A percentile compares a stretch with the other conserved stretches of the same genome.
phyloP scores from a whole-genome alignment of 352 stramenopile species.

The Pythium volutum region DNA sequence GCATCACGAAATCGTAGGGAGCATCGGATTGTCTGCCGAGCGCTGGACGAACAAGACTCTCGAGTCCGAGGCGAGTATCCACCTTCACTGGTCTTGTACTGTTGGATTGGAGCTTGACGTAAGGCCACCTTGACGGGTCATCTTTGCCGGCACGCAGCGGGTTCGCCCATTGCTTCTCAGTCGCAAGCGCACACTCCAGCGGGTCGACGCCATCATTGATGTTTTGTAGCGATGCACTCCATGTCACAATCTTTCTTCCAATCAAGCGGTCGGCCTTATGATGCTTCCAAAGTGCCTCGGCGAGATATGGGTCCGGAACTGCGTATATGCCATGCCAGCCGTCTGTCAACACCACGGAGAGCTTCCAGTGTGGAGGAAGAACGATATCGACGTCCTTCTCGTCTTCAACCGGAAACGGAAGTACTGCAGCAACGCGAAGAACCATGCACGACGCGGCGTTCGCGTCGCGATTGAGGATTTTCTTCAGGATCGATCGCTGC shows the following conservation, averaged over 20 bases:
- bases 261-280: conserved; percentile 37
- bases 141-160: conserved; percentile 43
- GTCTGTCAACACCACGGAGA: conserved; percentile 65
- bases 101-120: conserved; percentile 62
- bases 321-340: conserved; percentile 71
- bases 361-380: conserved; percentile 48
- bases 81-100: conserved; percentile 56
- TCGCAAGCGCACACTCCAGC: conserved; percentile 53
- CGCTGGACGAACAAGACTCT: conserved; percentile 33
- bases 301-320: conserved; percentile 43
- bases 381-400: conserved; percentile 33
- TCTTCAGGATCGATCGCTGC: conserved; percentile 60
- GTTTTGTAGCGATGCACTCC: conserved; percentile 67
- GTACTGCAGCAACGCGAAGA: conserved; percentile 53
- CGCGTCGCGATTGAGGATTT: conserved; percentile 62
- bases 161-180: conserved; percentile 36
- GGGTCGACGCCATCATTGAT: conserved; percentile 61
- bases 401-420: conserved; percentile 34
- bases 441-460: conserved; percentile 65
- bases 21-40: conserved; percentile 1
- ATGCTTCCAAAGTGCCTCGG: conserved; percentile 44
- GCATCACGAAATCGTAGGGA: conserved; percentile 35
- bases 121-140: conserved; percentile 48
- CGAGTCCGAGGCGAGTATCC: conserved; percentile 41
- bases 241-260: conserved; percentile 62